These are phyloP conservation scores for Capsicum baccatum DNA, from an alignment of 257 asterid species.

Conservation along the genomic window DNA sequence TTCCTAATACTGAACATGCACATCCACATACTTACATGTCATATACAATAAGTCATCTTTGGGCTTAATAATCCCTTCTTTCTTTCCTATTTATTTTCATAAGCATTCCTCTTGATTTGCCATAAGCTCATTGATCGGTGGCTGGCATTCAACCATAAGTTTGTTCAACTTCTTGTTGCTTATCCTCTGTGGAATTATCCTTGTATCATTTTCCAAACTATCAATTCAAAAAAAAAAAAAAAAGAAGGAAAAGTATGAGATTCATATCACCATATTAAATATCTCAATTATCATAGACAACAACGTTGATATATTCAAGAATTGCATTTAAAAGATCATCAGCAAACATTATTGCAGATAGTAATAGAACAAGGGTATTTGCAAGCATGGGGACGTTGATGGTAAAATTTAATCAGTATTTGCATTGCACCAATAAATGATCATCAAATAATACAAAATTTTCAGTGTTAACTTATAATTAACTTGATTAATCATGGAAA, in stretches of 20 bases:
- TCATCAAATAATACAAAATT: no score
- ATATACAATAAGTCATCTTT: neutral
- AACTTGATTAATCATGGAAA: no score
- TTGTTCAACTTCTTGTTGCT: conserved; percentile 75
- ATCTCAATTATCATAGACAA: neutral
- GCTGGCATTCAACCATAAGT: conserved; percentile 62
- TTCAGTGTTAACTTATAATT: no score
- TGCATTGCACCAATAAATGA: no score
- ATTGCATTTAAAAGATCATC: neutral
- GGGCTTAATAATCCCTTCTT: neutral
- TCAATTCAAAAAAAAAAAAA: neutral
- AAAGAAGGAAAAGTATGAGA: neutral
- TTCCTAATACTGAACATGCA: neutral
- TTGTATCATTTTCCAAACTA: conserved; percentile 57
- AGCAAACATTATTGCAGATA: neutral
- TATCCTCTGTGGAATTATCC: conserved; percentile 65
- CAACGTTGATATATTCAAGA: neutral
- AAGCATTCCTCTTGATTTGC: conserved; percentile 8
- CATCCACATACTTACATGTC: neutral
- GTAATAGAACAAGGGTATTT: no score
- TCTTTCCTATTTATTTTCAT: neutral
- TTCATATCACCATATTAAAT: neutral
- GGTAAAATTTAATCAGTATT: no score
- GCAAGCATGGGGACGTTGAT: no score
- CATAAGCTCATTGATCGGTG: conserved; percentile 15